These are phyloP conservation scores for Myriosclerotinia scirpicola DNA, from an alignment of 2,329 filamentous ascomycete genomes.

Conservation along the genomic window DNA sequence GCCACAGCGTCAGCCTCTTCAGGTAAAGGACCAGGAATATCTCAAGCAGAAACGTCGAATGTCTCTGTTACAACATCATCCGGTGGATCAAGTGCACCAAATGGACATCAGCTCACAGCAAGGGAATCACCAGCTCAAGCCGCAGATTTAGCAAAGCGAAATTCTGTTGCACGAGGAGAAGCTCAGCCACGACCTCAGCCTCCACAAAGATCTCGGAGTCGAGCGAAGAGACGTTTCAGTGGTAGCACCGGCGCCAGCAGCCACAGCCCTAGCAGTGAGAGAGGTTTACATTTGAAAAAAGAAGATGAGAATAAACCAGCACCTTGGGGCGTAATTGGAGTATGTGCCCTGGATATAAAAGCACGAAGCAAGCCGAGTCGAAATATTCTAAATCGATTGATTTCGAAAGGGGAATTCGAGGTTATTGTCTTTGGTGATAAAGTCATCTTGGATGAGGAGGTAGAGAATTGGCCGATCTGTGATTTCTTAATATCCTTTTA, in stretches of 20 bases:
- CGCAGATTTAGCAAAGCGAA: slow-evolving; percentile 39
- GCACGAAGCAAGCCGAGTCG: slow-evolving; percentile 95
- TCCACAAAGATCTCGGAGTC: slow-evolving; percentile 63
- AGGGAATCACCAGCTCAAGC: slow-evolving; percentile 38
- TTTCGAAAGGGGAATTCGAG: slow-evolving; percentile 89
- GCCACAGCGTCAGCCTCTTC: slow-evolving; percentile 31
- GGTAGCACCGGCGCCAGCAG: slow-evolving; percentile 80
- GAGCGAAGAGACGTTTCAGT: slow-evolving; percentile 73
- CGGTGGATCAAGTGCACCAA: slow-evolving; percentile 46
- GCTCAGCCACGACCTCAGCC: slow-evolving; percentile 42
- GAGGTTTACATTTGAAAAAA: slow-evolving; percentile 50
- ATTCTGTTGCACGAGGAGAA: slow-evolving; percentile 38
- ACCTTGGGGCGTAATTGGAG: slow-evolving; percentile 72
- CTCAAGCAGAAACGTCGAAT: slow-evolving; percentile 52
- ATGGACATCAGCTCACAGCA: slow-evolving; percentile 48
- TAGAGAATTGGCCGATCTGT: slow-evolving; percentile 90
- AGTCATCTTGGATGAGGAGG: slow-evolving; percentile 93
- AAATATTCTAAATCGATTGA: slow-evolving; percentile 90
- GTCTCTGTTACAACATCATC: slow-evolving; percentile 57
- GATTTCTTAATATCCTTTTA: slow-evolving; percentile 99
- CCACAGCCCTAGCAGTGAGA: slow-evolving; percentile 74
- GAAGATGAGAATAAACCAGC: slow-evolving; percentile 64
- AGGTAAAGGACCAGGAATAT: slow-evolving; percentile 28
- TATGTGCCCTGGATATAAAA: slow-evolving; percentile 94
- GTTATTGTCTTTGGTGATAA: slow-evolving; percentile 98